A percentile compares a stretch with the other conserved stretches of the same genome.
Evolutionary conservation across 192 early-diverging fungal genomes (phyloP).

Genomic region (Lunasporangiospora selenospora): DNA sequence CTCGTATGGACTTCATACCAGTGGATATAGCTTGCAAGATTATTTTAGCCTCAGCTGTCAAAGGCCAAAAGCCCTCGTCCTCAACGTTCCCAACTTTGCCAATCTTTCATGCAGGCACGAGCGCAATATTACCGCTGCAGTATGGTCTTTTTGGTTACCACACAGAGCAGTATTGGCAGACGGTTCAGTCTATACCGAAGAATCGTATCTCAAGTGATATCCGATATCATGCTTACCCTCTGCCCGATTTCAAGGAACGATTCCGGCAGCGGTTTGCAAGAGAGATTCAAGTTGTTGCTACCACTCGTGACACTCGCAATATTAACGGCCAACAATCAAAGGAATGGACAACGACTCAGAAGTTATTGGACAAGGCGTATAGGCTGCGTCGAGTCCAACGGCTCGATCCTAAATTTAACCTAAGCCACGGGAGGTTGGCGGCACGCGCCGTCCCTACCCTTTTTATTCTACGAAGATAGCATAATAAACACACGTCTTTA

Average conservation of each 20-base stretch:
- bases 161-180: neutral
- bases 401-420: too few relatives aligned
- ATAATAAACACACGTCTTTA: too few relatives aligned
- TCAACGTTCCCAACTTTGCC: too few relatives aligned
- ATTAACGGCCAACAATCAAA: too few relatives aligned
- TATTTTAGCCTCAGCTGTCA: neutral
- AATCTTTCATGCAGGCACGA: neutral
- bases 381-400: too few relatives aligned
- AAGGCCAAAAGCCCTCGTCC: too few relatives aligned
- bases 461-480: too few relatives aligned
- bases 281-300: neutral
- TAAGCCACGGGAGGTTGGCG: too few relatives aligned
- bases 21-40: neutral
- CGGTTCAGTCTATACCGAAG: neutral
- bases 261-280: neutral
- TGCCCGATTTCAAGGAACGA: neutral
- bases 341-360: too few relatives aligned
- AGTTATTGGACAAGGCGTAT: neutral
- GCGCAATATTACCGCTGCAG: neutral
- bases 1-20: neutral
- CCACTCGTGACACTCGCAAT: too few relatives aligned
- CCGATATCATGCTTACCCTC: neutral
- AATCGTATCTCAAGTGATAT: neutral
- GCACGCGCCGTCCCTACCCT: too few relatives aligned
- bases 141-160: neutral